Conservation (phyloP, 345 rosid species). For the Streptanthus diversifolius region DNA sequence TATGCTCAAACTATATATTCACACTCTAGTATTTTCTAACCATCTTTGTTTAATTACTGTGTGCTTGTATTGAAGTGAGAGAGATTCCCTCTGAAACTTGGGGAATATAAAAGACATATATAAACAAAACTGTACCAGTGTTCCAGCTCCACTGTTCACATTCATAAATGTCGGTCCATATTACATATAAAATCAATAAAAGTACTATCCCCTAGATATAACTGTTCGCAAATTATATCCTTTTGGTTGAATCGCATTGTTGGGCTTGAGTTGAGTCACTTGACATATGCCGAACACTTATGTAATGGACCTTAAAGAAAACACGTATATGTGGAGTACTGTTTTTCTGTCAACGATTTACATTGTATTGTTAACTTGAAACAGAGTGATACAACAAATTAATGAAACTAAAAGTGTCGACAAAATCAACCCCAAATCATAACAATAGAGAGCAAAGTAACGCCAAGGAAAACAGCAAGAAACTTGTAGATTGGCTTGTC, state of each 20-base stretch:
- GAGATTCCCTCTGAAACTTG: slow-evolving; percentile 38
- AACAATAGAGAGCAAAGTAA: slow-evolving; percentile 60
- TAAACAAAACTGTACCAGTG: slow-evolving; percentile 32
- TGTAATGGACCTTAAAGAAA: neutral
- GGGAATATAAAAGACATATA: slow-evolving; percentile 37
- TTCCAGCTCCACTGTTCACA: slow-evolving; percentile 30
- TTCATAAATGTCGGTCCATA: slow-evolving; percentile 28
- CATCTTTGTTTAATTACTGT: neutral
- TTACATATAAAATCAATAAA: neutral
- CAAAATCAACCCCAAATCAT: slow-evolving; percentile 70
- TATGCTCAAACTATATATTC: neutral
- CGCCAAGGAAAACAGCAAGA: slow-evolving; percentile 67
- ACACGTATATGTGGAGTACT: neutral
- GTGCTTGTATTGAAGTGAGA: slow-evolving; percentile 23
- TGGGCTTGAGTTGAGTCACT: slow-evolving; percentile 19
- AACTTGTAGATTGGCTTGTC: slow-evolving; percentile 72
- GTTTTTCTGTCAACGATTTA: neutral
- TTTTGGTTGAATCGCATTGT: slow-evolving; percentile 10
- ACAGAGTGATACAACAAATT: neutral
- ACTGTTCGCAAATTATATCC: neutral
- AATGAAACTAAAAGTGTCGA: neutral
- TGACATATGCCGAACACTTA: neutral
- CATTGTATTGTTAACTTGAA: neutral
- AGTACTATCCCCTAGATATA: neutral
- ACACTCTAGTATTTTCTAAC: neutral